These are phyloP conservation scores for Exophiala aquamarina DNA, from an alignment of 2,329 filamentous ascomycete genomes.

Conservation along the genomic window DNA sequence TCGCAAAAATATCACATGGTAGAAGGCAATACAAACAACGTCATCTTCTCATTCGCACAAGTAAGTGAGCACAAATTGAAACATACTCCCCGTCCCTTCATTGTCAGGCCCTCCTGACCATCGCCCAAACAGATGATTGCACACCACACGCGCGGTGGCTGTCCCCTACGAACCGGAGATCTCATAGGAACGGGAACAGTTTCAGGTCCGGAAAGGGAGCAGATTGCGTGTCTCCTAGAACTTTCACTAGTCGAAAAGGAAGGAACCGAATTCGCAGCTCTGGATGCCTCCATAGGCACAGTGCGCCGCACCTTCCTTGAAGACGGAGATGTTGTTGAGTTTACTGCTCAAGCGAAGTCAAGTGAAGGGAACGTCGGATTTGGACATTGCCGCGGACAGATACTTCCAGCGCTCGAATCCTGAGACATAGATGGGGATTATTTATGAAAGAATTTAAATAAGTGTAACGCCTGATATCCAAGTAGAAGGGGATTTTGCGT, in stretches of 20 bases:
- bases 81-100: no score
- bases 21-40: slow-evolving; percentile 60
- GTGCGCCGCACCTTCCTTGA: slow-evolving; percentile 66
- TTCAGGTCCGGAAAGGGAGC: slow-evolving; percentile 56
- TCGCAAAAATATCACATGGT: slow-evolving; percentile 42
- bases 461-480: no score
- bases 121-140: no score
- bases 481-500: no score
- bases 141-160: slow-evolving; percentile 74
- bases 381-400: slow-evolving; percentile 68
- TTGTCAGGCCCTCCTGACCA: no score
- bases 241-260: slow-evolving; percentile 68
- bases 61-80: no score
- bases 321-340: slow-evolving; percentile 68
- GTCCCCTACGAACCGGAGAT: slow-evolving; percentile 70
- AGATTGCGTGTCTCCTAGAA: slow-evolving; percentile 69
- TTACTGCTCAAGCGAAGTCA: slow-evolving; percentile 55
- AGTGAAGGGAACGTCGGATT: slow-evolving; percentile 71
- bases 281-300: not conserved
- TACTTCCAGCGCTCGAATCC: slow-evolving; percentile 57
- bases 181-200: slow-evolving; percentile 78
- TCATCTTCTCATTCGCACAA: slow-evolving; percentile 79
- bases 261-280: slow-evolving; percentile 51
- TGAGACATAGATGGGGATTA: no score
- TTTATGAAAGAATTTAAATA: no score